Evolutionary conservation across 2,329 filamentous ascomycete genomes (phyloP), one percentile per base, ranked within the genome.

Genomic region (Arthrobotrys iridis): DNA sequence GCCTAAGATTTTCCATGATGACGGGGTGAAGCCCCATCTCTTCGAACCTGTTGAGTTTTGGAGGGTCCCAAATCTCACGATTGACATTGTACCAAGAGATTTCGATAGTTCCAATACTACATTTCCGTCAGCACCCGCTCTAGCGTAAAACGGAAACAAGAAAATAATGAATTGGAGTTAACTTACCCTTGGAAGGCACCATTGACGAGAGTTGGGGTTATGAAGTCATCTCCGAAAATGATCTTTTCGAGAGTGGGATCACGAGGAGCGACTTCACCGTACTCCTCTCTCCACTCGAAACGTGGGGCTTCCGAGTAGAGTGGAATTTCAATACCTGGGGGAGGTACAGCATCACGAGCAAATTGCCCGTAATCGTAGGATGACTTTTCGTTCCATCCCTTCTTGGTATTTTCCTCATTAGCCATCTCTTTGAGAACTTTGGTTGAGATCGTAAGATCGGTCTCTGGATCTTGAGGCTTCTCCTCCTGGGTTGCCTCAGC

Each of bases 261-360:
- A 57, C 84, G 85, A 0, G 93, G 93, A 4, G 90, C 94, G 63
- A 99, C 85, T 41, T 98, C 94, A 1, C 94, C 95, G 78, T 87
- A 91, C 1, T 96, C 92, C 8, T 93, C 93, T 15, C 89, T 86
- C 91, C 91, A 98, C 80, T 93, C 88, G 79, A 98, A 98, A 45
- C 91, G 85, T 87, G 37, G 84, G 82, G 11, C 85, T 45, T 72
- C 70, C 10, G 70, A 20, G 37, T 59, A 74, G 13, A 60, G 37
- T 20, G 50, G 50, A 4, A 58, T 35, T 15, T 45, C 33, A 3
- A 33, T 18, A 3, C 55, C 30, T 10, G n/a, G 30, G 10, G 55
- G 35, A 18, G 13, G 15, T 35, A 28, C 11, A 43, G 59, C 50
- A 35, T 73, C 59, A 37, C 60, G 59, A 52, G 24, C 41, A 45